Base-by-base conservation (phyloP, 23 red algal genomes). In the Gracilaria domingensis region DNA sequence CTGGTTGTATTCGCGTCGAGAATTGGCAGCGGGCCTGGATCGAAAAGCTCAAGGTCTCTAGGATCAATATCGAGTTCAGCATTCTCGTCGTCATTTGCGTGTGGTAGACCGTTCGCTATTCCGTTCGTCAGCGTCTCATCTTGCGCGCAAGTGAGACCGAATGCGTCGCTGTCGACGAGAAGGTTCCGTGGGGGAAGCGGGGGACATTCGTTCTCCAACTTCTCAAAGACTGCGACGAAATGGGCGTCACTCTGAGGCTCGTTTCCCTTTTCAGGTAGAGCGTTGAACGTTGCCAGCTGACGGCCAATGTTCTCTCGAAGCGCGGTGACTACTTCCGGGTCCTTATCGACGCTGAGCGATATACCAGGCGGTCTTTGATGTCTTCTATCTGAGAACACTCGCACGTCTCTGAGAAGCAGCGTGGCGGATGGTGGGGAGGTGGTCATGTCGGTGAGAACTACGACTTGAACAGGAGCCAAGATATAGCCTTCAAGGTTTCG, bases 361-460 rank as follows among this genome's bases (percentile, higher is more conserved):
- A 32, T 48, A 12, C 48, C 71, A 24, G 72, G 40, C 23, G 86
- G 86, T 21, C 53, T 21, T 24, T 64, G 53, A 28, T 39, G 51
- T 12, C 50, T 40, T 53, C 55, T 44, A 32, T 89, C 86, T 18
- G 72, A 44, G 78, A 89, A 89, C 2, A 89, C 71, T 34, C 75
- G 49, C 29, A 79, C 45, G 11, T 77, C 71, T 35, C 20, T 39
- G 21, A 89, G 50, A 14, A 89, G 50, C 18, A 89, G 55, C 38
- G 75, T 89, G 24, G 86, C 86, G 38, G 50, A 54, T 24, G 86
- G 86, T 20, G 71, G 34, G 13, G 61, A 48, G 25, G 51, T 75
- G 17, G 86, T 75, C 55, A 79, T 79, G 25, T 89, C 86, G 0
- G 86, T 40, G 12, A 89, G 42, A 30, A 89, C 57, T 14, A 69